These are phyloP conservation scores for Boletus speciosus DNA, from an alignment of 768 basidiomycete genomes.

Conservation along the genomic window DNA sequence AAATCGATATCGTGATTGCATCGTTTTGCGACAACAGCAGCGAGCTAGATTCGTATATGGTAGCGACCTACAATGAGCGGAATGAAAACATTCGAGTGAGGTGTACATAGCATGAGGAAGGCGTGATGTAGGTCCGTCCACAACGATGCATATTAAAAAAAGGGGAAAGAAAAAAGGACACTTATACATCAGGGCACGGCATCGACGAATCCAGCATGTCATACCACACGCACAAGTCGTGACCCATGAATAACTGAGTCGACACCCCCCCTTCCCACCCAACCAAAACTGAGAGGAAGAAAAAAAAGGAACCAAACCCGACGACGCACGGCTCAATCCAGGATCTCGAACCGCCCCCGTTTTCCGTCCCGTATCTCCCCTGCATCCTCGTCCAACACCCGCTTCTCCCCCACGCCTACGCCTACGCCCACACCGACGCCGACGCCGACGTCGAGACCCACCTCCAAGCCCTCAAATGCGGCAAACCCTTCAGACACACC, in stretches of 20 bases:
- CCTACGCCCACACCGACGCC: conserved; percentile 16
- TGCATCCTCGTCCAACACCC: conserved; percentile 36
- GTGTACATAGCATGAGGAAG: neutral
- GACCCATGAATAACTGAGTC: neutral
- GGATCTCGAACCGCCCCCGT: conserved; percentile 56
- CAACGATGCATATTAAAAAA: neutral
- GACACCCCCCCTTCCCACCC: neutral
- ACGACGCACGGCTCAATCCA: conserved; percentile 41
- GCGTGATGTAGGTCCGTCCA: conserved; percentile 8
- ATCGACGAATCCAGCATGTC: neutral
- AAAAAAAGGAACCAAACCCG: neutral
- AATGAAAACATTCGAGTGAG: neutral
- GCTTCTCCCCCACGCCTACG: conserved; percentile 33
- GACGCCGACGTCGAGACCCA: conserved; percentile 20
- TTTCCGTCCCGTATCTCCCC: conserved; percentile 45
- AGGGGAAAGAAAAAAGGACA: neutral
- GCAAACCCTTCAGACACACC: conserved; percentile 30
- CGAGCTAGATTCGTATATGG: conserved; percentile 20
- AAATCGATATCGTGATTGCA: too few relatives aligned
- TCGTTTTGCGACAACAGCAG: neutral
- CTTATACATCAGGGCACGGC: neutral
- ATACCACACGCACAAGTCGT: neutral
- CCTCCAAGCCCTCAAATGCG: conserved; percentile 16
- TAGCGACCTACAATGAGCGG: conserved; percentile 6
- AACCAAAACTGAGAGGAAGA: neutral